Base-by-base conservation (phyloP, 345 rosid species). In the Trapa bicornis region DNA sequence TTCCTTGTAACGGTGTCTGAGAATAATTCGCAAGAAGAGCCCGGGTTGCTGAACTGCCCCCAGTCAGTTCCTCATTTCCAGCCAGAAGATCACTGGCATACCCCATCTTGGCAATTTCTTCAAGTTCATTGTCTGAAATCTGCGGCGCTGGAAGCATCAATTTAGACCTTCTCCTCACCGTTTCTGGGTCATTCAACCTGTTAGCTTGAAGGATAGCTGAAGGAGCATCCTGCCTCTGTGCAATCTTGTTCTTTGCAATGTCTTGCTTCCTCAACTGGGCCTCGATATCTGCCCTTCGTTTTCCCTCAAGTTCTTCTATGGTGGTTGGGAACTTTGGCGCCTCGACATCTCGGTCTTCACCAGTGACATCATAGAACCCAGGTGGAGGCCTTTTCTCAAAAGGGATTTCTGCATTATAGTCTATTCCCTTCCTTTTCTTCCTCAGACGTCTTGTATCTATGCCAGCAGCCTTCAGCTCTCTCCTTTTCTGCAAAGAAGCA, bases 51-150 rank as follows among this genome's bases (percentile, higher is more conserved):
- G 89, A 85, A 71, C 89, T 89, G 67, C 99, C 99, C 78, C 83
- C 97, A 0, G 82, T 74, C 61, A 91, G 83, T 77, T 94, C 99
- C 77, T 94, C 99, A 67, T 71, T 84, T 70, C 85, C 96, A 17
- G 86, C 83, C 68, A 90, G 79, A 72, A 87, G 87, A 73, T 94
- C 99, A 74, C 91, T 84, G 42, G 96, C 96, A 74, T 94, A 91
- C 52, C 99, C 99, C 96, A 94, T 87, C 84, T 91, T 94, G 63
- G 99, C 97, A 79, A 94, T 94, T 64, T 91, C 97, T 72, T 91
- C 96, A 72, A 91, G 80, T 80, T 94, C 99, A 39, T 83, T 89
- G 71, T 94, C 93, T 5, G 99, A 89, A 72, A 94, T 94, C 82
- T 91, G 99, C 8, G 99, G 99, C 66, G 96, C 85, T 65, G 99